Evolutionary conservation across 345 rosid genomes (phyloP), one percentile per base, ranked within the genome.

Genomic region (Salix purpurea): DNA sequence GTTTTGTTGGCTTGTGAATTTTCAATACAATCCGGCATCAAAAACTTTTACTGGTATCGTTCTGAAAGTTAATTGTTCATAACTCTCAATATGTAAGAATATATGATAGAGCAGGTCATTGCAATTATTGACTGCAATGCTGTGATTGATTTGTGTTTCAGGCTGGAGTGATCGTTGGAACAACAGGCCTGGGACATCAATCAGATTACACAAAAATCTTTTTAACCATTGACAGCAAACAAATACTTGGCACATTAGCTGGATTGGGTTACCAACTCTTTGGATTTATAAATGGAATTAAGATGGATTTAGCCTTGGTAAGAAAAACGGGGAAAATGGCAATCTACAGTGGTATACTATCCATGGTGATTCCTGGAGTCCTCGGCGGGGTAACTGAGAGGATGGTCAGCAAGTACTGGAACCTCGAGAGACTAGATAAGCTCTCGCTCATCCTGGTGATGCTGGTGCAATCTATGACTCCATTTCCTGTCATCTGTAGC

Each of bases 401-500:
- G 14, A 23, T 23, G 5, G 15, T 10, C 32, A n/a, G 15, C 32
- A 62, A 13, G 14, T 28, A 62, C 26, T 62, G 30, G 15, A 24
- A 23, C 4, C 66, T n/a, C 8, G 32, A 24, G 16, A 13, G 12
- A 24, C 24, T 12, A 62, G 66, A 62, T 26, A 23, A 7, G 30
- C 32, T 23, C 32, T 23, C 26, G 8, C 66, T 62, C 66, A n/a
- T 23, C 66, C 1, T 28, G 32, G 66, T 24, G 32, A 21, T 62
- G 66, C 9, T 13, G 3, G 66, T 62, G 28, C 66, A 62, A 12
- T 12, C 66, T 10, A 60, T 58, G 13, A 73, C 69, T 24, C 39
- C 81, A 12, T 76, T 77, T 67, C 85, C 82, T 1, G 82, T 82
- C 36, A 40, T 79, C 9, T 52, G 65, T 26, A 7, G 13, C 54